phyloP scores from a whole-genome alignment of 495 filamentous ascomycete species.

The Penicillium cosmopolitanum region DNA sequence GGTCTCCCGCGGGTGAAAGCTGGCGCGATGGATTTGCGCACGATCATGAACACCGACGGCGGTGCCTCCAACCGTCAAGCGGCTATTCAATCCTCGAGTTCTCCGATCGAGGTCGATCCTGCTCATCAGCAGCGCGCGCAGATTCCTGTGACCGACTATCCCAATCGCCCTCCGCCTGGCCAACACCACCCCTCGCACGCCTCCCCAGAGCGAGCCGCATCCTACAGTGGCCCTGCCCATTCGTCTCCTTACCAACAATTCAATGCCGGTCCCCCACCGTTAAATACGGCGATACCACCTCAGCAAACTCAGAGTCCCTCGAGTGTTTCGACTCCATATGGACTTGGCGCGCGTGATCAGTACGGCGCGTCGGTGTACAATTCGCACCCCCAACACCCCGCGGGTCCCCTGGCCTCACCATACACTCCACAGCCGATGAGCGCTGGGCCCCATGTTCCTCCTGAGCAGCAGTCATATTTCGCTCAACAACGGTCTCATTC shows the following conservation, averaged over 20 bases:
- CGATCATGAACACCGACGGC: slow-evolving; percentile 55
- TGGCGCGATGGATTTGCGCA: slow-evolving; percentile 57
- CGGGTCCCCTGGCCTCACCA: slow-evolving; percentile 36
- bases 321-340: slow-evolving; percentile 38
- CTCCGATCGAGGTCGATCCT: slow-evolving; percentile 20
- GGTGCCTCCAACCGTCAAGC: slow-evolving; percentile 37
- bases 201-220: slow-evolving; percentile 45
- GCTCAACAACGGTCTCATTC: slow-evolving; percentile 52
- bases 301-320: slow-evolving; percentile 44
- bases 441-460: slow-evolving; percentile 33
- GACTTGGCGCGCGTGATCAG: slow-evolving; percentile 39
- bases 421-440: slow-evolving; percentile 40
- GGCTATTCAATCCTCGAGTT: slow-evolving; percentile 29
- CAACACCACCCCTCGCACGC: slow-evolving; percentile 45
- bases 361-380: slow-evolving; percentile 39
- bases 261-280: slow-evolving; percentile 33
- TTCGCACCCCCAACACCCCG: slow-evolving; percentile 35
- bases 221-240: slow-evolving; percentile 39
- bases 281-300: slow-evolving; percentile 38
- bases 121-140: slow-evolving; percentile 38
- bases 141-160: slow-evolving; percentile 32
- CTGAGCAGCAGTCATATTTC: slow-evolving; percentile 43
- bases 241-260: slow-evolving; percentile 52
- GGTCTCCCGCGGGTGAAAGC: slow-evolving; percentile 23
- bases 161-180: slow-evolving; percentile 42